A percentile compares a stretch with the other conserved stretches of the same genome.
phyloP scores from a whole-genome alignment of 2,329 filamentous ascomycete species.

The Fusarium begoniae region DNA sequence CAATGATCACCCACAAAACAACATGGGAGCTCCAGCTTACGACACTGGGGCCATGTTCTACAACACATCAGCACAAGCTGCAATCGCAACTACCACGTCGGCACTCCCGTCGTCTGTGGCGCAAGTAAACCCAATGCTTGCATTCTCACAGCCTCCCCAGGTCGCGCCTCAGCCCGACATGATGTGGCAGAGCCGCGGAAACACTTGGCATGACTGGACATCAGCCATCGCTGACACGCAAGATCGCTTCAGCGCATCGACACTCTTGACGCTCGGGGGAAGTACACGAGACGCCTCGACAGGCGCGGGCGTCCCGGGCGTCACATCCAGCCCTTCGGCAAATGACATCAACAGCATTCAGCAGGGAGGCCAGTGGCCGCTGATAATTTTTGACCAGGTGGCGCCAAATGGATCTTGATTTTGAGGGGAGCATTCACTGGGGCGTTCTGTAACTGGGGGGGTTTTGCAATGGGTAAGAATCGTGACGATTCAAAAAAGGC shows the following conservation, averaged over 20 bases:
- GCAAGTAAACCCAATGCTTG: conserved; percentile 50
- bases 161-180: conserved; percentile 43
- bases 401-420: conserved; percentile 39
- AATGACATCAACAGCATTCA: conserved; percentile 44
- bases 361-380: conserved; percentile 44
- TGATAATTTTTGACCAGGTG: conserved; percentile 46
- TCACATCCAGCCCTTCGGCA: conserved; percentile 25
- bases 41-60: conserved; percentile 46
- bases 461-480: conserved; percentile 10
- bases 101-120: conserved; percentile 37
- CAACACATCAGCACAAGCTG: conserved; percentile 33
- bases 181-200: conserved; percentile 50
- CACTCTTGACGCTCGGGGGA: conserved; percentile 58
- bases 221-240: conserved; percentile 60
- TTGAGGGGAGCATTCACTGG: conserved; percentile 26
- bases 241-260: conserved; percentile 59
- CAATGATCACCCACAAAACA: conserved; percentile 39
- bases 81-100: conserved; percentile 32
- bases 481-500: conserved; percentile 1
- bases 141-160: conserved; percentile 53
- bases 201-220: conserved; percentile 65
- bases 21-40: conserved; percentile 38
- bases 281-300: conserved; percentile 34
- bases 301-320: conserved; percentile 25
- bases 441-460: conserved; percentile 18